Conservation (phyloP, 768 basidiomycete genomes). For the Pulveroboletus ravenelii region DNA sequence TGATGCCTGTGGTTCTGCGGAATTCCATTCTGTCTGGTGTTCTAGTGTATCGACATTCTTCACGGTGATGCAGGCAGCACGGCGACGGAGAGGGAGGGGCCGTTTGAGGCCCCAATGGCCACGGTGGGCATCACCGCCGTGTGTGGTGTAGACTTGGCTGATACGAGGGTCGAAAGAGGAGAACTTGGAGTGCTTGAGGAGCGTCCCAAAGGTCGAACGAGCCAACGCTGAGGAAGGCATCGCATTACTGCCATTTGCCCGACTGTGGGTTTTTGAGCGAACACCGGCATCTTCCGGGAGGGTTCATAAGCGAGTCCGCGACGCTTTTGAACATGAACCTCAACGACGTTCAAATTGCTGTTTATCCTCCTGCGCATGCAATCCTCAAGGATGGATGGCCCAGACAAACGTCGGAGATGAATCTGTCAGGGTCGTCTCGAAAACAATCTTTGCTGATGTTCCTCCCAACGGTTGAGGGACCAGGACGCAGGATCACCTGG, state of each 20-base stretch:
- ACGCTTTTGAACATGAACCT: constrained; percentile 12
- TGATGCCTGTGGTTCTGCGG: constrained; percentile 59
- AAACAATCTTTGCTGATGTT: constrained; percentile 92
- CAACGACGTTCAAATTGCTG: constrained; percentile 82
- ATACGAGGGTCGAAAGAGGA: constrained; percentile 73
- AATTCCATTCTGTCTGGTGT: constrained; percentile 75
- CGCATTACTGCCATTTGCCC: too few relatives aligned
- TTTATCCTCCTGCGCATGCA: constrained; percentile 48
- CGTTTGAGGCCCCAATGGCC: constrained; percentile 88
- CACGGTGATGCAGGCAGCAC: constrained; percentile 61
- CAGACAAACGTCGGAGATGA: constrained; percentile 86
- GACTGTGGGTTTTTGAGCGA: not conserved
- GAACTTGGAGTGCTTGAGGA: constrained; percentile 80
- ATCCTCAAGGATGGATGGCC: constrained; percentile 63
- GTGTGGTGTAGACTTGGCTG: constrained; percentile 71
- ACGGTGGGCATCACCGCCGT: constrained; percentile 63
- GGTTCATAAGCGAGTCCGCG: constrained; percentile 28
- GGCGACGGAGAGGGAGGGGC: constrained; percentile 62
- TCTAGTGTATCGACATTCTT: constrained; percentile 65
- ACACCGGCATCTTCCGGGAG: constrained; percentile 24
- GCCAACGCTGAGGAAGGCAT: constrained; percentile 31
- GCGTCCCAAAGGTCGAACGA: constrained; percentile 67
- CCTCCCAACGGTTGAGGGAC: constrained; percentile 86
- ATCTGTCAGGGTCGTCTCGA: constrained; percentile 49
- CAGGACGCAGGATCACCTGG: constrained; percentile 93